A percentile compares a stretch with the other conserved stretches of the same genome.
phyloP scores from a whole-genome alignment of 2,329 filamentous ascomycete genomes.

The Taxawa tesnikishii region DNA sequence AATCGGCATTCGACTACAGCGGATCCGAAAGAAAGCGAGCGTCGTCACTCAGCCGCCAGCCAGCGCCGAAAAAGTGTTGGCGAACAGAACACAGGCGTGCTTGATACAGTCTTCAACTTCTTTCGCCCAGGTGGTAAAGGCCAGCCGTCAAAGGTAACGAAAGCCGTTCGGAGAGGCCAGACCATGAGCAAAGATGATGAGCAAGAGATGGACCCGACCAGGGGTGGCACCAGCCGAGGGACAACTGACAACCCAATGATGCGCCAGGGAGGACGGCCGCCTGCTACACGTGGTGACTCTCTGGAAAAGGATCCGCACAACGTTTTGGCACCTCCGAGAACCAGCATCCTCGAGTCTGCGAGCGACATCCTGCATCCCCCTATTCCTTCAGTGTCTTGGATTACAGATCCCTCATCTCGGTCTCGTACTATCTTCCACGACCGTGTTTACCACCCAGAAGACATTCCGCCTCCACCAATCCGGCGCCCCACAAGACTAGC shows the following conservation, averaged over 20 bases:
- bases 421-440: constrained; percentile 94
- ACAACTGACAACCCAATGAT: constrained; percentile 9
- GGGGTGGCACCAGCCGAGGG: constrained; percentile 6
- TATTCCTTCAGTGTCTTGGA: constrained; percentile 65
- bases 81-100: constrained; percentile 17
- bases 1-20: constrained; percentile 15
- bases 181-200: constrained; percentile 42
- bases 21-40: constrained; percentile 14
- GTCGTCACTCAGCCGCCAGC: background rate
- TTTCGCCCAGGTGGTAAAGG: constrained; percentile 53
- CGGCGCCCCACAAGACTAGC: constrained; percentile 22
- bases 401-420: constrained; percentile 70
- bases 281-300: constrained; percentile 37
- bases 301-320: constrained; percentile 29
- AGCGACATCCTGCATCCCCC: constrained; percentile 87
- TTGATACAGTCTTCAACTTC: constrained; percentile 54
- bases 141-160: constrained; percentile 28
- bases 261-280: constrained; percentile 26
- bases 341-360: constrained; percentile 89
- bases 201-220: constrained; percentile 10
- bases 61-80: background rate
- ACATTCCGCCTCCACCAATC: constrained; percentile 71
- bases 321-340: constrained; percentile 66
- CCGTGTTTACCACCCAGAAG: constrained; percentile 81
- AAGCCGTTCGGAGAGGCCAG: constrained; percentile 48